Conservation (phyloP, 805 yeast species). For the Ascoidea tarda region DNA sequence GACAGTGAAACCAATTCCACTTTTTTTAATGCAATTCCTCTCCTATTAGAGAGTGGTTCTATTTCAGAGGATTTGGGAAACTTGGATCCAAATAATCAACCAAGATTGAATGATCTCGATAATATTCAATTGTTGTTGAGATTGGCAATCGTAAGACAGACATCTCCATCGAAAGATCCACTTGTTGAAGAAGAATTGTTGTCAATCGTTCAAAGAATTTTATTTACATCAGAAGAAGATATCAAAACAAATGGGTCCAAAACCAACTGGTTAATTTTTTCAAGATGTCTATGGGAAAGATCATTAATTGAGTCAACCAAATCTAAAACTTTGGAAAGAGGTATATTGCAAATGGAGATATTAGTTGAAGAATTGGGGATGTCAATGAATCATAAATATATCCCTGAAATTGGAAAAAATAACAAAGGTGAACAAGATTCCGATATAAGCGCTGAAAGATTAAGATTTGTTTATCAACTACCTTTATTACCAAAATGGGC, state of each 20-base stretch:
- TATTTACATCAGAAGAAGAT: conserved; percentile 18
- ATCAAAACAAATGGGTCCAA: conserved; percentile 26
- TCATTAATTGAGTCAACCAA: conserved; percentile 69
- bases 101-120: conserved; percentile 57
- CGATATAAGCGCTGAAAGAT: conserved; percentile 34
- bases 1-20: not conserved
- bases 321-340: conserved; percentile 85
- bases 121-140: conserved; percentile 60
- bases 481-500: conserved; percentile 77
- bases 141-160: conserved; percentile 44
- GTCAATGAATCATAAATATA: conserved; percentile 40
- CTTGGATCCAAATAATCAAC: conserved; percentile 76
- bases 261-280: conserved; percentile 63
- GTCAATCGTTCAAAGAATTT: conserved; percentile 61
- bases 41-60: conserved; percentile 44
- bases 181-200: conserved; percentile 72
- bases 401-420: conserved; percentile 27
- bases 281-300: conserved; percentile 82
- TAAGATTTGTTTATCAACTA: conserved; percentile 57
- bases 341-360: conserved; percentile 84
- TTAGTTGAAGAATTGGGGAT: conserved; percentile 79
- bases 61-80: conserved; percentile 39
- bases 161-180: conserved; percentile 57
- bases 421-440: conserved; percentile 18
- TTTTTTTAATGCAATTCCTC: conserved; percentile 34